phyloP scores from a whole-genome alignment of 768 basidiomycete genomes.

The Rhizopogon vesiculosus region DNA sequence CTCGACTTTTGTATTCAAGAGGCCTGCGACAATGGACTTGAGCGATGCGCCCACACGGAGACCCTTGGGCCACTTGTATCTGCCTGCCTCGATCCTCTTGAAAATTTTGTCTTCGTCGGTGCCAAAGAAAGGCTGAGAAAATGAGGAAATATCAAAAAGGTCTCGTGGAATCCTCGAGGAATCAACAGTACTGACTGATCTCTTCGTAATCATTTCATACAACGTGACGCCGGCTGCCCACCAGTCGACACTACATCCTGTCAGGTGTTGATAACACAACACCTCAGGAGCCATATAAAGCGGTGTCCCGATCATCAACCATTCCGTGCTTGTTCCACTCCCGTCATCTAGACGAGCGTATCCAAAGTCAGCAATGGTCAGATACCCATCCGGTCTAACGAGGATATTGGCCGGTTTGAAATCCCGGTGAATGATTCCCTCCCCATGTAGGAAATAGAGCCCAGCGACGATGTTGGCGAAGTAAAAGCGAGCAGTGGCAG shows the following conservation, averaged over 20 bases:
- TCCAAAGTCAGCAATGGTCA: constrained; percentile 51
- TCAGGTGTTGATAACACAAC: constrained; percentile 14
- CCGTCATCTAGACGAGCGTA: constrained; percentile 21
- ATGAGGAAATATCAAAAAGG: neutral
- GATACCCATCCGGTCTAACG: constrained; percentile 51
- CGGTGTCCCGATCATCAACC: constrained; percentile 39
- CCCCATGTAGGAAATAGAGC: constrained; percentile 40
- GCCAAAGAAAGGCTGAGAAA: constrained; percentile 7
- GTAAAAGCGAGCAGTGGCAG: constrained; percentile 41
- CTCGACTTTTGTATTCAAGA: constrained; percentile 29
- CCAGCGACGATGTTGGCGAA: constrained; percentile 49
- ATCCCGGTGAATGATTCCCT: constrained; percentile 48
- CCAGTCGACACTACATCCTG: constrained; percentile 44
- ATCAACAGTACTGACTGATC: constrained; percentile 21
- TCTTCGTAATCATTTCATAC: constrained; percentile 47
- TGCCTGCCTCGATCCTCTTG: constrained; percentile 17
- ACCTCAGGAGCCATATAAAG: constrained; percentile 50
- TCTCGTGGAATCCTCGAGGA: neutral
- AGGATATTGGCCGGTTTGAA: constrained; percentile 58
- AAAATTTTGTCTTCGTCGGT: constrained; percentile 21
- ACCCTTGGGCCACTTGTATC: constrained; percentile 35
- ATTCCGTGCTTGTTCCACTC: constrained; percentile 16
- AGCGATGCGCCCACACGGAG: constrained; percentile 34
- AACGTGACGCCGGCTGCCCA: constrained; percentile 47
- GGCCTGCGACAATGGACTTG: constrained; percentile 36